Conservation (phyloP, 768 basidiomycete species). For the Boletellus ananiceps region DNA sequence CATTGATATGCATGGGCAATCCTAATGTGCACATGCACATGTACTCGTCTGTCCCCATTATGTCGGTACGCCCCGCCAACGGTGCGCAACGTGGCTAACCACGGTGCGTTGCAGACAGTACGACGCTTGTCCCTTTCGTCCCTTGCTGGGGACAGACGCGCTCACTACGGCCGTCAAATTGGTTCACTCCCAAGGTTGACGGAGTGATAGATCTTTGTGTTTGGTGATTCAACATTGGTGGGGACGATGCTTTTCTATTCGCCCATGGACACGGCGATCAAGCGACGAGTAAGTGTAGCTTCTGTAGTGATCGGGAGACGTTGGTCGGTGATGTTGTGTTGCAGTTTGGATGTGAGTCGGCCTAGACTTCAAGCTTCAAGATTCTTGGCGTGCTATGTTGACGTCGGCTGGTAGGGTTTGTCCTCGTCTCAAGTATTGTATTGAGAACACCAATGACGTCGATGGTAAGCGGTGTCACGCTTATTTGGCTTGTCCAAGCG, state of each 20-base stretch:
- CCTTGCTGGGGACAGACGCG: conserved; percentile 4
- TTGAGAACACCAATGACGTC: neutral
- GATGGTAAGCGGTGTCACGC: conserved; percentile 14
- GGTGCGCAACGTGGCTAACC: conserved; percentile 9
- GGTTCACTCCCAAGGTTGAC: conserved; percentile 2
- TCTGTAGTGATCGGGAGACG: neutral
- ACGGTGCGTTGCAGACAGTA: conserved; percentile 6
- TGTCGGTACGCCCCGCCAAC: neutral
- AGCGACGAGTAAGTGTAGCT: neutral
- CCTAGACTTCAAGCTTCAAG: neutral
- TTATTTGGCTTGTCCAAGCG: neutral
- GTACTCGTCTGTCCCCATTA: no score
- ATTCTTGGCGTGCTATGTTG: neutral
- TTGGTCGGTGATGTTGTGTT: neutral
- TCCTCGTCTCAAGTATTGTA: conserved; percentile 3
- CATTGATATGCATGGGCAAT: no score
- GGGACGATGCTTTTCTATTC: conserved; percentile 1
- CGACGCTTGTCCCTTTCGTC: conserved; percentile 2
- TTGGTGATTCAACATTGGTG: conserved; percentile 1
- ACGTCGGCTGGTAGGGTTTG: conserved; percentile 1
- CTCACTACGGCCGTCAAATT: neutral
- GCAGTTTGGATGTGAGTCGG: conserved; percentile 4
- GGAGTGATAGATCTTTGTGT: conserved; percentile 2
- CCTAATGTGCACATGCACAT: no score
- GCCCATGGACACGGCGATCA: neutral